phyloP scores from a whole-genome alignment of 2,329 filamentous ascomycete species.

The Botryotinia narcissicola region DNA sequence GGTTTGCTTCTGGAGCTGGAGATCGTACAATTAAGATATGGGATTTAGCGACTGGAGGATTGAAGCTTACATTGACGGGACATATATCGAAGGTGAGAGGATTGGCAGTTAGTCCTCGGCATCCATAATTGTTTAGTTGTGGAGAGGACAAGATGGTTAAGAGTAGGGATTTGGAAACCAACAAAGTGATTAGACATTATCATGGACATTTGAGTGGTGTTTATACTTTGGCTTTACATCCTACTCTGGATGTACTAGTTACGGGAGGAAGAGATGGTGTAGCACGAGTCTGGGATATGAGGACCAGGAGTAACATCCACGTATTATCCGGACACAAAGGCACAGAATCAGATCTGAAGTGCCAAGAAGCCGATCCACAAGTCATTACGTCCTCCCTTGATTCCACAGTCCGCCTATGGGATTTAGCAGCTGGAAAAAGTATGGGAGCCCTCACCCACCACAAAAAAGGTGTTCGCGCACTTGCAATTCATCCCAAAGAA shows the following conservation, averaged over 20 bases:
- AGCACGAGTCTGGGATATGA: constrained; percentile 97
- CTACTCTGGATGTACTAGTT: constrained; percentile 89
- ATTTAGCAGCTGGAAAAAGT: constrained; percentile 91
- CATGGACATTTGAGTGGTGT: constrained; percentile 96
- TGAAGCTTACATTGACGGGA: constrained; percentile 83
- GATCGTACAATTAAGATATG: constrained; percentile 98
- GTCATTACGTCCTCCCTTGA: constrained; percentile 93
- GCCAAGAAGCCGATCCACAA: constrained; percentile 94
- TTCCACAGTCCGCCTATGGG: constrained; percentile 88
- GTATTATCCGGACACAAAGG: constrained; percentile 87
- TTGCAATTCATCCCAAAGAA: constrained; percentile 83
- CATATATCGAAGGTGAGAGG: constrained; percentile 93
- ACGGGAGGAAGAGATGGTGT: constrained; percentile 94
- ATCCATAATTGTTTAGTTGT: constrained; percentile 96
- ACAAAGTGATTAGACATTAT: constrained; percentile 97
- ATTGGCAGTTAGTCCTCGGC: constrained; percentile 84
- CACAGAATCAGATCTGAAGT: constrained; percentile 85
- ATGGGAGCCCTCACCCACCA: constrained; percentile 97
- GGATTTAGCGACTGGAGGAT: constrained; percentile 85
- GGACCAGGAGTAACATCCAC: constrained; percentile 91
- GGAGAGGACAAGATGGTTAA: constrained; percentile 99
- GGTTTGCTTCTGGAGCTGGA: constrained; percentile 94
- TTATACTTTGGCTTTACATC: constrained; percentile 89
- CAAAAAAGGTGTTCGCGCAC: constrained; percentile 90
- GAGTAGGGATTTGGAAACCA: constrained; percentile 99